These are phyloP conservation scores for Backusella luteola DNA, from an alignment of 192 early-diverging fungal genomes.

Conservation along the genomic window DNA sequence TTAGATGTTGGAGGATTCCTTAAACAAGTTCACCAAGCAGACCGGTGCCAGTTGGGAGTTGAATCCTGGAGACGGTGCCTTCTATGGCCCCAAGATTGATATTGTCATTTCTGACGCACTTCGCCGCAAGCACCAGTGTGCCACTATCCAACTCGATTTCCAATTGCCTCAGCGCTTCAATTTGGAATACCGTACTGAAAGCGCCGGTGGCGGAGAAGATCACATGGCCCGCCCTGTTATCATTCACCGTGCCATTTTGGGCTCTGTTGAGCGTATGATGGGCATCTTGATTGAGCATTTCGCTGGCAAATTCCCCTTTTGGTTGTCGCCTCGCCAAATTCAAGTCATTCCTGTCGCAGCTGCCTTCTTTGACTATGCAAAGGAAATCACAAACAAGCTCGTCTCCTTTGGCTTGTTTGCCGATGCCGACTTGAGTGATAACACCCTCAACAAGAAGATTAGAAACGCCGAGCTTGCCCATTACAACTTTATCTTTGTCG, in stretches of 20 bases:
- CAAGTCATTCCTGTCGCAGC: conserved; percentile 86
- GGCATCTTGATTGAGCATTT: conserved; percentile 96
- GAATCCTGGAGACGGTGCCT: conserved; percentile 96
- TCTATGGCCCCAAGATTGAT: conserved; percentile 99
- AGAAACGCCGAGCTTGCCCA: conserved; percentile 91
- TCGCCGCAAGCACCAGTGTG: conserved; percentile 90
- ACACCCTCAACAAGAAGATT: conserved; percentile 97
- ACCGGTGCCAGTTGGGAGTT: conserved; percentile 76
- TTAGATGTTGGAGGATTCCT: conserved; percentile 67
- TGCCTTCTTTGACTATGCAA: conserved; percentile 79
- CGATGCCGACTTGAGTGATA: conserved; percentile 84
- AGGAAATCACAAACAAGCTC: conserved; percentile 68
- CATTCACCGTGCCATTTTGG: conserved; percentile 97
- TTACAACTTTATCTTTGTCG: conserved; percentile 96
- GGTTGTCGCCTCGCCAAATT: conserved; percentile 94
- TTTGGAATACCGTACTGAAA: conserved; percentile 82
- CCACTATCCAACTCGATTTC: conserved; percentile 98
- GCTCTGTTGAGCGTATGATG: conserved; percentile 94
- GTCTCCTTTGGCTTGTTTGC: conserved; percentile 75
- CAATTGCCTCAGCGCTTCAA: conserved; percentile 94
- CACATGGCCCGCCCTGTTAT: conserved; percentile 82
- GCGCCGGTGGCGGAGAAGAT: conserved; percentile 46
- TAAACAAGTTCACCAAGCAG: conserved; percentile 62
- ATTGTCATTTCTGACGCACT: conserved; percentile 94
- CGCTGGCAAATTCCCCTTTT: conserved; percentile 98